Percentiles rank a stretch among this genome's conserved stretches.
phyloP scores from a whole-genome alignment of 352 stramenopile species.

The Globisporangium echinulatum region DNA sequence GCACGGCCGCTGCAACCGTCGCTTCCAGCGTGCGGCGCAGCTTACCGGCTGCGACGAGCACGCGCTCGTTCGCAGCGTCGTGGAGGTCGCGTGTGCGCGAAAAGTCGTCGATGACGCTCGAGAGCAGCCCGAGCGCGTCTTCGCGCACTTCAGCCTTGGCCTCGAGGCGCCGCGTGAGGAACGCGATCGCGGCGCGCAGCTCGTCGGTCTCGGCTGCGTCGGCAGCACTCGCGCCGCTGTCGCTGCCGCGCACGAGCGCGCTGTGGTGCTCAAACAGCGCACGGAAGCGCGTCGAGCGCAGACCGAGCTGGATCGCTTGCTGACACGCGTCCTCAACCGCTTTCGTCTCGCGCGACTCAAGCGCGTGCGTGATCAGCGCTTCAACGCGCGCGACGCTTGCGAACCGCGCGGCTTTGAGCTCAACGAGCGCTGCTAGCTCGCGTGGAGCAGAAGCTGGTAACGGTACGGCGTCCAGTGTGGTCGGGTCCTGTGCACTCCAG shows the following conservation, averaged over 20 bases:
- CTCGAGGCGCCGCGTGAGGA: conserved; percentile 43
- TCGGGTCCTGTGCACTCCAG: conserved; percentile 26
- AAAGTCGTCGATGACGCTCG: conserved; percentile 47
- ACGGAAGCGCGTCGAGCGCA: conserved; percentile 38
- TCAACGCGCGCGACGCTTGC: conserved; percentile 39
- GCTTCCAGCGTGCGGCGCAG: conserved; percentile 44
- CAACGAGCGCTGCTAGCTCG: conserved; percentile 22
- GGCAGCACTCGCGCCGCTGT: not conserved
- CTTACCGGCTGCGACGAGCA: conserved; percentile 36
- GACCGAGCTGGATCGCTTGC: conserved; percentile 50
- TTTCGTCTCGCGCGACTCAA: conserved; percentile 23
- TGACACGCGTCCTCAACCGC: conserved; percentile 45
- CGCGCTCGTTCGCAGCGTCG: conserved; percentile 19
- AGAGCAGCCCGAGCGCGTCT: conserved; percentile 48
- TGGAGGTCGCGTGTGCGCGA: conserved; percentile 23
- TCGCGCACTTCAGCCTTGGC: conserved; percentile 50
- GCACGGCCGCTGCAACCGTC: conserved; percentile 34
- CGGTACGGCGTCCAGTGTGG: conserved; percentile 19
- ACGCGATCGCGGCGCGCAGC: conserved; percentile 45
- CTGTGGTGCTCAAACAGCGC: conserved; percentile 41
- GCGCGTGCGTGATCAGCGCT: conserved; percentile 28
- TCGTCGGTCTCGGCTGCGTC: conserved; percentile 26
- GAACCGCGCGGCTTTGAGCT: conserved; percentile 35
- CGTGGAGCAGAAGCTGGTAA: conserved; percentile 8
- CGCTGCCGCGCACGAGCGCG: conserved; percentile 10